Base-by-base conservation (phyloP, 2,329 filamentous ascomycete genomes). In the Phaeosphaeriaceae sp. region DNA sequence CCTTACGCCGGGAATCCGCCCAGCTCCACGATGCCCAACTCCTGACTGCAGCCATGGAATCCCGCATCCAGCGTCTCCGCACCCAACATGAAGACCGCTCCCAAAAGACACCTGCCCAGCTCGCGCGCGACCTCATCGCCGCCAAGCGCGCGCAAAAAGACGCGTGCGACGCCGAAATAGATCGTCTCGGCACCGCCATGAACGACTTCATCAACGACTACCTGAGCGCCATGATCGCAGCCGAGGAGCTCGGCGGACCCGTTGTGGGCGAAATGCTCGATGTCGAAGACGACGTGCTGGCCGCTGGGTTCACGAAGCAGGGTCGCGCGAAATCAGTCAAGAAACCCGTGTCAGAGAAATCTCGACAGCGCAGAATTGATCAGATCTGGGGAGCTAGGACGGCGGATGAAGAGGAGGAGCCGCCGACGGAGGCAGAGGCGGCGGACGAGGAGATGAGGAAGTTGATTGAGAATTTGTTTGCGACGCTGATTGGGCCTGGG, bases 221-320 rank as follows among this genome's bases (percentile, higher is more conserved):
- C 42, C 83, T 96, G 1, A 90, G 90, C 1, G 79, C 85, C 2
- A 91, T 94, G 87, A 82, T 96, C 45, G 92, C 91, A 7, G 91
- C 91, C 0, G 92, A 96, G 78, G 91, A 93, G 70, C 83, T 93
- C 1, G 92, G 92, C 7, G 92, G 92, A 0, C 92, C 92, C 0
- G 89, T 93, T 11, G 91, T 93, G 0, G 91, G 92, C 3, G 89
- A 92, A 64, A 82, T 89, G 66, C 82, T 90, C 70, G 87, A 90
- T 78, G 88, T 81, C 67, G 84, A 81, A 9, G 84, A 89, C 46
- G 85, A 79, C 13, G 80, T 75, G 7, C 75, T 86, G 42, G 80
- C 80, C 52, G 79, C 79, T 24, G 84, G 84, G n/a, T 86, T 85
- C 72, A 85, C 82, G 3, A 78, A 78, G 42, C 80, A 82, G 61